These are phyloP conservation scores for Fusarium buxicola DNA, from an alignment of 2,329 filamentous ascomycete species.

Conservation along the genomic window DNA sequence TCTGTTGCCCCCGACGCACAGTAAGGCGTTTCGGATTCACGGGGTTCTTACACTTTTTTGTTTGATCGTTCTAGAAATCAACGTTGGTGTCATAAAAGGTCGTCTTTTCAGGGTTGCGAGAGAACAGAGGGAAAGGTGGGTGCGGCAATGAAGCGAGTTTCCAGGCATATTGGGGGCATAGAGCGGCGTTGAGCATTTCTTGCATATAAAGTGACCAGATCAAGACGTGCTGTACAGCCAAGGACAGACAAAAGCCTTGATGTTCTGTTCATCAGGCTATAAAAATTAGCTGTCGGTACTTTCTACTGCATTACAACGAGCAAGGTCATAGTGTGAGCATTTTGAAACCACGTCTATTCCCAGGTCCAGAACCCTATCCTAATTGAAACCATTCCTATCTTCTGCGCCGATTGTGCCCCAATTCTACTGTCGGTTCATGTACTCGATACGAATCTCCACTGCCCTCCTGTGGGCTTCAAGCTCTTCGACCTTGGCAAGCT, in stretches of 20 bases:
- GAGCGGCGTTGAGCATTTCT: constrained; percentile 49
- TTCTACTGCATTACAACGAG: background rate
- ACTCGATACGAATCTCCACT: constrained; percentile 81
- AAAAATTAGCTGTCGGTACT: constrained; percentile 22
- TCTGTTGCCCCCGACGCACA: constrained; percentile 21
- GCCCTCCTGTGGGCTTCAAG: constrained; percentile 93
- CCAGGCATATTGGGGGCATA: constrained; percentile 45
- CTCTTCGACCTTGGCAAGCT: constrained; percentile 92
- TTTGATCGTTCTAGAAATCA: constrained; percentile 14
- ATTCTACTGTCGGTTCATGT: constrained; percentile 54
- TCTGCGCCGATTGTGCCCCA: constrained; percentile 22
- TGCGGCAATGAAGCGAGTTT: constrained; percentile 6
- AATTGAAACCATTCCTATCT: constrained; percentile 20
- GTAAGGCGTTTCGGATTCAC: constrained; percentile 33
- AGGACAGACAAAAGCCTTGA: constrained; percentile 31
- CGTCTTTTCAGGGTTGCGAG: background rate
- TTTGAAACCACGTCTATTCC: constrained; percentile 24
- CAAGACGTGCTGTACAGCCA: constrained; percentile 34
- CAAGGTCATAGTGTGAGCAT: constrained; percentile 4
- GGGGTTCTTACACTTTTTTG: constrained; percentile 9
- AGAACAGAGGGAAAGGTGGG: constrained; percentile 2
- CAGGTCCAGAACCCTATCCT: constrained; percentile 15
- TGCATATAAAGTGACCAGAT: constrained; percentile 36
- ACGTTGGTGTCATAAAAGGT: background rate
- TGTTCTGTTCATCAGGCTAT: constrained; percentile 30